Evolutionary conservation across 208 protist genomes (phyloP), one percentile per base, ranked within the genome.

Genomic region (Kentomonas sorsogonicus): DNA sequence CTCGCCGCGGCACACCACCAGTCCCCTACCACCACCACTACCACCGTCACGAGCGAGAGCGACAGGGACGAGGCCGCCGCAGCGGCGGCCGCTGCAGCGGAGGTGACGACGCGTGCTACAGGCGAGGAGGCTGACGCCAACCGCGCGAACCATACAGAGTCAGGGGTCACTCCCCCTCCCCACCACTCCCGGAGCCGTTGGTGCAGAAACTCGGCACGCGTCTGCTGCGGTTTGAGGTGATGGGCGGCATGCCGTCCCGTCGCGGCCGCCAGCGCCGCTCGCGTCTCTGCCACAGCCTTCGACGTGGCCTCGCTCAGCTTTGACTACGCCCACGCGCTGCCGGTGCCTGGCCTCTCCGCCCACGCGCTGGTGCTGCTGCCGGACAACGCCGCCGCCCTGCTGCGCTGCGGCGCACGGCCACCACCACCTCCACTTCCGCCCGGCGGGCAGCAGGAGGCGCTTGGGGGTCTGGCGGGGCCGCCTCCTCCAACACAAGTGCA

Each of bases 171-270:
- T n/a, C n/a, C n/a, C n/a, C n/a, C n/a, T n/a, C n/a, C n/a, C n/a
- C n/a, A n/a, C n/a, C n/a, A n/a, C n/a, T n/a, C n/a, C n/a, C n/a
- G n/a, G n/a, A n/a, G n/a, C n/a, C n/a, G n/a, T n/a, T n/a, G n/a
- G n/a, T n/a, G n/a, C n/a, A n/a, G n/a, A n/a, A n/a, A n/a, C n/a
- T n/a, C n/a, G n/a, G n/a, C n/a, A n/a, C n/a, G n/a, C 52, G 47
- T 11, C 47, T 86, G 18, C 7, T 16, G 18, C 53, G 65, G 2
- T 75, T 86, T 53, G 74, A 81, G 18, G 68, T 86, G 36, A 27
- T 74, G 0, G 70, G 74, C 33, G 74, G 79, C 3, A 79, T 86
- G 68, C 74, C 79, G 15, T 51, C 69, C 0, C 64, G 72, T 0
- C 65, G 60, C 6, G 72, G 68, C 0, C 54, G 59, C 47, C 78